Percentiles rank a stretch among this genome's conserved stretches.
phyloP scores from a whole-genome alignment of 2,329 filamentous ascomycete species.

The Venturia effusa region DNA sequence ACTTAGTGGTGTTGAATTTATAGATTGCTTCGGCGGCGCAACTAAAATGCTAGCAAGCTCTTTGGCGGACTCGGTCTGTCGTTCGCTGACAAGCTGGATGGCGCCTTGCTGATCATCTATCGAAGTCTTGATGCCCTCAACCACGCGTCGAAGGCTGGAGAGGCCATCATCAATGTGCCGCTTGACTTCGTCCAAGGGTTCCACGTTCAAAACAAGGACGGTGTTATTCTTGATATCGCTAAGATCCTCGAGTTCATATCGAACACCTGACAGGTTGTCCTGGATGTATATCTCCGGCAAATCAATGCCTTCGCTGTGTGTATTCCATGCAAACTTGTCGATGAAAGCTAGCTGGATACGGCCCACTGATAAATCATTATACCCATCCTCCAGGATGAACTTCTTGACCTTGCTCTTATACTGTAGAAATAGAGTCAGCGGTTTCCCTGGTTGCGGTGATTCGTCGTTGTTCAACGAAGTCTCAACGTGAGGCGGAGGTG shows the following conservation, averaged over 20 bases:
- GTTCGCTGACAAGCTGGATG: slow-evolving; percentile 77
- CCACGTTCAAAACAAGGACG: slow-evolving; percentile 89
- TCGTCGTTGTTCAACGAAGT: slow-evolving; percentile 36
- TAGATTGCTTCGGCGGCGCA: slow-evolving; percentile 29
- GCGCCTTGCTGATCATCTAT: slow-evolving; percentile 74
- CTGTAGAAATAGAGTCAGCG: slow-evolving; percentile 86
- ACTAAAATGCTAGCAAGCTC: slow-evolving; percentile 63
- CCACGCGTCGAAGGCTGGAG: slow-evolving; percentile 63
- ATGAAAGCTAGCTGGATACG: slow-evolving; percentile 92
- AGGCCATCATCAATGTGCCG: slow-evolving; percentile 90
- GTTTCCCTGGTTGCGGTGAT: slow-evolving; percentile 68
- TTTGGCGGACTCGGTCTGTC: slow-evolving; percentile 79
- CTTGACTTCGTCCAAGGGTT: slow-evolving; percentile 91
- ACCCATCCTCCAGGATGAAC: slow-evolving; percentile 76
- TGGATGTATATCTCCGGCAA: slow-evolving; percentile 97
- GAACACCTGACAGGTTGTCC: slow-evolving; percentile 88
- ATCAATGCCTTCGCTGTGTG: slow-evolving; percentile 83
- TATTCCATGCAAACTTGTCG: slow-evolving; percentile 98
- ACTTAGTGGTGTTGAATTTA: slow-evolving; percentile 20
- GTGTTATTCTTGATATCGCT: slow-evolving; percentile 88
- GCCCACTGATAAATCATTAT: slow-evolving; percentile 73
- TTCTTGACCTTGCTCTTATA: slow-evolving; percentile 98
- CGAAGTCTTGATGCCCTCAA: slow-evolving; percentile 77
- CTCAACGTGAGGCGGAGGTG: slow-evolving; percentile 28
- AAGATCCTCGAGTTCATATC: slow-evolving; percentile 90